phyloP scores from a whole-genome alignment of 192 early-diverging fungal genomes.

The Phlyctochytrium planicorne region DNA sequence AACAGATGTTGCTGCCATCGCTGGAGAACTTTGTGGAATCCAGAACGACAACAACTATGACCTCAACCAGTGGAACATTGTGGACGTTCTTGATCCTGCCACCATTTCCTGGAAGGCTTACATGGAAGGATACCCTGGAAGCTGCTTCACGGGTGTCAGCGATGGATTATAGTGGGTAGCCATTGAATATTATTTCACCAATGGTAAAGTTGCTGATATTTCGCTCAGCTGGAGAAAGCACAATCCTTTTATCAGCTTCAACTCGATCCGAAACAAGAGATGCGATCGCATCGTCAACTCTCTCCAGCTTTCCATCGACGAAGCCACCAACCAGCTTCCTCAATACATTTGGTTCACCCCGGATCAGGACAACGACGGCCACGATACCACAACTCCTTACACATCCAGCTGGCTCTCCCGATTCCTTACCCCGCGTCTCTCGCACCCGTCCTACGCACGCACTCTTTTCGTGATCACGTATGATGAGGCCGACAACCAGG shows the following conservation, averaged over 20 bases:
- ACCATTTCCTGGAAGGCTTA: constrained; percentile 9
- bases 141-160: not conserved
- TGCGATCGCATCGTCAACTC: constrained; percentile 58
- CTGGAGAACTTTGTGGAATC: not conserved
- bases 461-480: constrained; percentile 42
- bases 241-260: constrained; percentile 52
- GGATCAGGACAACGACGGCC: constrained; percentile 43
- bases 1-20: too few species aligned
- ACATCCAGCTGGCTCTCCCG: constrained; percentile 47
- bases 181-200: not conserved
- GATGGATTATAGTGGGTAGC: not conserved
- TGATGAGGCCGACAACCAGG: constrained; percentile 34
- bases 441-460: constrained; percentile 42
- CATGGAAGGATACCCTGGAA: constrained; percentile 13
- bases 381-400: constrained; percentile 26
- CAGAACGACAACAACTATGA: constrained; percentile 15
- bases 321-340: constrained; percentile 42
- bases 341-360: constrained; percentile 64
- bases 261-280: constrained; percentile 50
- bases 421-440: constrained; percentile 56
- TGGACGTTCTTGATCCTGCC: constrained; percentile 11
- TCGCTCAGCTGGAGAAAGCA: constrained; percentile 32
- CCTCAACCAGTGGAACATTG: constrained; percentile 6
- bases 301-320: constrained; percentile 54
- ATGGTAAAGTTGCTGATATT: not conserved